Evolutionary conservation across 768 basidiomycete species (phyloP).

Genomic region (Lentinula aciculospora): DNA sequence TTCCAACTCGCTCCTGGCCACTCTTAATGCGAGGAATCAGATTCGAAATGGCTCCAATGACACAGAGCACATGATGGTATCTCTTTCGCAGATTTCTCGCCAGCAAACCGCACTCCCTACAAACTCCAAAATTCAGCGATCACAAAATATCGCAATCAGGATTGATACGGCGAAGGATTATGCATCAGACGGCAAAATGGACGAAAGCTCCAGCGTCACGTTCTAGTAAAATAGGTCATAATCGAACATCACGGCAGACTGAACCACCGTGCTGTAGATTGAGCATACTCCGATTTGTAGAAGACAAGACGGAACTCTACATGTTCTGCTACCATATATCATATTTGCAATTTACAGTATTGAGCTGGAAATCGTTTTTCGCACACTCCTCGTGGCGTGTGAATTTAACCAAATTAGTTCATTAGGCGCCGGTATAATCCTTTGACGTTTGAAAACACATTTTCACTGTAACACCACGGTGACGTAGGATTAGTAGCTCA

Average conservation of each 20-base stretch:
- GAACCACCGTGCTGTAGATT: too few relatives aligned
- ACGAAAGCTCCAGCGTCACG: not conserved
- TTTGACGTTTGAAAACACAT: too few relatives aligned
- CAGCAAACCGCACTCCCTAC: not conserved
- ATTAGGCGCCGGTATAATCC: not conserved
- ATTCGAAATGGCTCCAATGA: not conserved
- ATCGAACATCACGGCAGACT: not conserved
- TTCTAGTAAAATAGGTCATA: not conserved
- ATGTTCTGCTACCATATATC: too few relatives aligned
- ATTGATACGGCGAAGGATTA: slow-evolving; percentile 5
- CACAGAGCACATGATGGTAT: slow-evolving; percentile 6
- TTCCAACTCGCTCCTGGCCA: slow-evolving; percentile 21
- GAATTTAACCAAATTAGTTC: not conserved
- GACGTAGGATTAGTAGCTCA: not conserved
- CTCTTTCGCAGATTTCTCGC: slow-evolving; percentile 2
- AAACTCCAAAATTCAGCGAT: not conserved
- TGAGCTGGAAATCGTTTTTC: too few relatives aligned
- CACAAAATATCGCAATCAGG: slow-evolving; percentile 5
- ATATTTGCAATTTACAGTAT: too few relatives aligned
- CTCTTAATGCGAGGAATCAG: slow-evolving; percentile 5
- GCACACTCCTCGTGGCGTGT: too few relatives aligned
- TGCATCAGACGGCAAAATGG: not conserved
- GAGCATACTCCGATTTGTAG: too few relatives aligned
- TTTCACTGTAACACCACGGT: not conserved
- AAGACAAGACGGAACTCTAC: too few relatives aligned